phyloP scores from a whole-genome alignment of 139 green algal species.

The Ostreobium quekettii region DNA sequence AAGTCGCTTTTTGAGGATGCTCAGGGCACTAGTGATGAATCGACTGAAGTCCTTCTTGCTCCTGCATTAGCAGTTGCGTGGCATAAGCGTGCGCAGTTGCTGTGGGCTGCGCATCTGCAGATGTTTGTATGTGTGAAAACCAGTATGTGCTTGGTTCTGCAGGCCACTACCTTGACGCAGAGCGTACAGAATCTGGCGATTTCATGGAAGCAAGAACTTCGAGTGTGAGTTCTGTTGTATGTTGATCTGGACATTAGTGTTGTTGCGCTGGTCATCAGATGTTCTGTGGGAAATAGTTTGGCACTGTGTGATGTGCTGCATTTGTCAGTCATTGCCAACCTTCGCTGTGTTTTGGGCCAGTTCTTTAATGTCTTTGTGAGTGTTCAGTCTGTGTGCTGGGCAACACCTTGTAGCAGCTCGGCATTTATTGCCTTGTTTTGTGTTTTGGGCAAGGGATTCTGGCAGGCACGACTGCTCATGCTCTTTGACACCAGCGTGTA shows the following conservation, averaged over 20 bases:
- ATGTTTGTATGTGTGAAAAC: background rate
- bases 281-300: no score
- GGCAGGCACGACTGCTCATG: no score
- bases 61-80: background rate
- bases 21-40: background rate
- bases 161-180: background rate
- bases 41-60: background rate
- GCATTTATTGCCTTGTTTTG: background rate
- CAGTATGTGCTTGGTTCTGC: no score
- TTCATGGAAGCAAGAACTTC: background rate
- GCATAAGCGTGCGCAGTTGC: background rate
- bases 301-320: no score
- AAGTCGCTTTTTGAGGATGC: background rate
- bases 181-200: background rate
- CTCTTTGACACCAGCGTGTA: no score
- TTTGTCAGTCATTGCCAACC: no score
- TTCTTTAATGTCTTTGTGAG: no score
- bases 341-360: no score
- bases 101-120: background rate
- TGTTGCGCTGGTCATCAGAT: no score
- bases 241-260: no score
- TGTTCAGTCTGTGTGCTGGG: no score
- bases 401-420: background rate
- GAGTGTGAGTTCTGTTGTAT: background rate
- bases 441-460: no score